These are phyloP conservation scores for Roridomyces roridus DNA, from an alignment of 768 basidiomycete genomes.

Conservation along the genomic window DNA sequence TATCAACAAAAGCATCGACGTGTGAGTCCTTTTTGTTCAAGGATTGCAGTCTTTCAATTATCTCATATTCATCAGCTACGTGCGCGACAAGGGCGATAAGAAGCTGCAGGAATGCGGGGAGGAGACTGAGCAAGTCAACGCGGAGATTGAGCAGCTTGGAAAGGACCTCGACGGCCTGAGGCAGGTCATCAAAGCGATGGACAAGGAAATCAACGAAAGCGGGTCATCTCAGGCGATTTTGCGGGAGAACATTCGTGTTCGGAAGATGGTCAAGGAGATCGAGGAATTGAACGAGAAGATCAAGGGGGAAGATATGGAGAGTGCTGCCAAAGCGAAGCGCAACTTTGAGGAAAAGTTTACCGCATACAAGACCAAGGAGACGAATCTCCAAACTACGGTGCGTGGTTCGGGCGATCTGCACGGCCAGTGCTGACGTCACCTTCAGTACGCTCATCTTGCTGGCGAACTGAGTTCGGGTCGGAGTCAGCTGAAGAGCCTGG, in stretches of 20 bases:
- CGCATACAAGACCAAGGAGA: constrained; percentile 74
- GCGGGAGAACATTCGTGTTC: constrained; percentile 83
- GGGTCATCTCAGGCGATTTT: constrained; percentile 73
- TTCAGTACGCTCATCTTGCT: constrained; percentile 77
- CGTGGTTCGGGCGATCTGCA: constrained; percentile 21
- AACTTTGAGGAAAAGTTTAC: constrained; percentile 86
- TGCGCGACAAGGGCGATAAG: constrained; percentile 68
- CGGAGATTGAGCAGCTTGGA: constrained; percentile 43
- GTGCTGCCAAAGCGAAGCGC: constrained; percentile 81
- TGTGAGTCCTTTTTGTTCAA: constrained; percentile 47
- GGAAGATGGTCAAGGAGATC: constrained; percentile 72
- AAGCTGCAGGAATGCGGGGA: constrained; percentile 64
- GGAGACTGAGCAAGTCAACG: constrained; percentile 52
- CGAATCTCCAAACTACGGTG: constrained; percentile 73
- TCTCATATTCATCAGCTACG: constrained; percentile 57
- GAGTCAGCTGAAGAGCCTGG: constrained; percentile 67
- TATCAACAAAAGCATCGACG: constrained; percentile 68
- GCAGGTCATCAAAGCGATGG: constrained; percentile 59
- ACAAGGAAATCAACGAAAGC: constrained; percentile 81
- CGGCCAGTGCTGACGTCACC: background rate
- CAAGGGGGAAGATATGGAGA: constrained; percentile 80
- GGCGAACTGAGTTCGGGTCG: constrained; percentile 83
- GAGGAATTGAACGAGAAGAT: constrained; percentile 72
- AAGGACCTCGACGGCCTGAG: constrained; percentile 45
- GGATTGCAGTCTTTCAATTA: background rate